Conservation (phyloP, 192 early-diverging fungal species). For the Backusella psychrophila region DNA sequence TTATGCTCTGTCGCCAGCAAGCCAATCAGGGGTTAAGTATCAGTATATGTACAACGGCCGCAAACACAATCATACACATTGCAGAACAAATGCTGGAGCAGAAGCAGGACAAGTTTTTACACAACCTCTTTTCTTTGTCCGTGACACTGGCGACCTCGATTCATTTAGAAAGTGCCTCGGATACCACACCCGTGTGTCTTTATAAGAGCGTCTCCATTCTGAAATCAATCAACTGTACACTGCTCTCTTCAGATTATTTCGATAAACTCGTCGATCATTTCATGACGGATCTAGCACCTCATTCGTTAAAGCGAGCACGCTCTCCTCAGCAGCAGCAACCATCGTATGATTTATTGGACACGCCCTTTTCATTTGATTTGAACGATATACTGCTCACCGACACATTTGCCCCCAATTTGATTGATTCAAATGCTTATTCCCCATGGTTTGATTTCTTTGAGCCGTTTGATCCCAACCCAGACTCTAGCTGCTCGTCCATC, state of each 20-base stretch:
- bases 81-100: conserved; percentile 34
- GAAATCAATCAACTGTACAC: not conserved
- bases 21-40: not conserved
- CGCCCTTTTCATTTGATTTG: not conserved
- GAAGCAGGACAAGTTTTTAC: not conserved
- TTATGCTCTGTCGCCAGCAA: conserved; percentile 20
- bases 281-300: not conserved
- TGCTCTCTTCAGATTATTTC: not conserved
- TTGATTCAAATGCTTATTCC: not conserved
- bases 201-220: not conserved
- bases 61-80: conserved; percentile 36
- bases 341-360: not conserved
- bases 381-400: not conserved
- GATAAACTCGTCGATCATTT: conserved; percentile 1
- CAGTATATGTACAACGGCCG: conserved; percentile 20
- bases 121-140: not conserved
- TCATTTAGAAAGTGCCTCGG: not conserved
- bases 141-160: conserved; percentile 5
- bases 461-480: not conserved
- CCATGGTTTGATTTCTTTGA: not conserved
- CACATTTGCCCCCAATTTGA: not conserved
- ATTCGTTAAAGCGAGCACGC: not conserved
- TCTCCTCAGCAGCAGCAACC: not conserved
- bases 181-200: not conserved
- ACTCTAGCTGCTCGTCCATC: not conserved